These are phyloP conservation scores for Deinandra increscens DNA, from an alignment of 129 eudicot genomes.

Conservation along the genomic window DNA sequence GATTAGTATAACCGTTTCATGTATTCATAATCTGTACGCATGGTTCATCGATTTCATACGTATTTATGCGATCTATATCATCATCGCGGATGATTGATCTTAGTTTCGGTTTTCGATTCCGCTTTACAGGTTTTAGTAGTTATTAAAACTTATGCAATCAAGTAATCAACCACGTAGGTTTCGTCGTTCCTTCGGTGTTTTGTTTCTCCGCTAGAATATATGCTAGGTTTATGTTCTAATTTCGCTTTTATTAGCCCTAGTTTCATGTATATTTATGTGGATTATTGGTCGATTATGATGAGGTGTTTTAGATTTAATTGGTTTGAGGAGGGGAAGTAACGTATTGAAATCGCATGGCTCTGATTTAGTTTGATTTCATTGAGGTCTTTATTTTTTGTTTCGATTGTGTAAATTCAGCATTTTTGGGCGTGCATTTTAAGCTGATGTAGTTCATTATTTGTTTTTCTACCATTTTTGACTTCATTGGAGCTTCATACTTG, in stretches of 20 bases:
- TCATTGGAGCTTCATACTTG: too few relatives aligned
- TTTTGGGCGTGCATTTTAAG: too few relatives aligned
- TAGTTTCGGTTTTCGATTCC: slow-evolving; percentile 1
- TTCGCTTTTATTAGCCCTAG: not conserved
- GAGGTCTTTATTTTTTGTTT: too few relatives aligned
- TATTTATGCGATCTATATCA: not conserved
- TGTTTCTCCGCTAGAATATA: not conserved
- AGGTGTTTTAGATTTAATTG: not conserved
- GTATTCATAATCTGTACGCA: slow-evolving; percentile 14
- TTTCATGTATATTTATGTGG: slow-evolving; percentile 9
- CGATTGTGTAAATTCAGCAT: too few relatives aligned
- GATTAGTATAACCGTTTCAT: slow-evolving; percentile 3
- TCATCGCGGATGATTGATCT: not conserved
- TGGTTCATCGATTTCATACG: not conserved
- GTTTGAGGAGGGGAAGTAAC: not conserved
- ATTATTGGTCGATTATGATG: not conserved
- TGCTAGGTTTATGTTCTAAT: not conserved
- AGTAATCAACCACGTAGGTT: not conserved
- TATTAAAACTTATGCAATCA: not conserved
- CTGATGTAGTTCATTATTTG: too few relatives aligned
- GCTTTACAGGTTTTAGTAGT: not conserved
- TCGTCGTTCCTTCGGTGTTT: not conserved
- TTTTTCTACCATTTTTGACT: too few relatives aligned
- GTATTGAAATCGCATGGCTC: too few relatives aligned
- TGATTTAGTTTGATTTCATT: too few relatives aligned